A percentile compares a stretch with the other conserved stretches of the same genome.
Evolutionary conservation across 345 rosid species (phyloP).

Genomic region (Brassica carinata): DNA sequence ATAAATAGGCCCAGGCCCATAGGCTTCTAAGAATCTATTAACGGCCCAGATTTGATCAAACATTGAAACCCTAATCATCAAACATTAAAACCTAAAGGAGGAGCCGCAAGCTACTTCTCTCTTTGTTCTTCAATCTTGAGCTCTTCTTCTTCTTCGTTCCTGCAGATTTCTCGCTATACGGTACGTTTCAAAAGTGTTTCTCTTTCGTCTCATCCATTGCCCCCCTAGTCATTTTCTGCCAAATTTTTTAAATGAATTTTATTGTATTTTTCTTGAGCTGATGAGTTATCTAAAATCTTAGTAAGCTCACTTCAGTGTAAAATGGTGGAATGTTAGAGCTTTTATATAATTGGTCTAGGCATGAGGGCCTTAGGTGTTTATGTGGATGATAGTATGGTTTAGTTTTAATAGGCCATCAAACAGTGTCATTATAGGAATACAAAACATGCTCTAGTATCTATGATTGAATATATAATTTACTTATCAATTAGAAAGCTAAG

Average conservation of each 20-base stretch:
- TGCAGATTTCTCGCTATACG: conserved; percentile 21
- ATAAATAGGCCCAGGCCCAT: conserved; percentile 2
- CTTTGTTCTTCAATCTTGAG: background rate
- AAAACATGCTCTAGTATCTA: background rate
- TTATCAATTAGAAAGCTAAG: background rate
- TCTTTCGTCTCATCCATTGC: background rate
- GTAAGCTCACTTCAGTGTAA: background rate
- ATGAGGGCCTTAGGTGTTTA: background rate
- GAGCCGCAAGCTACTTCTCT: conserved; percentile 35
- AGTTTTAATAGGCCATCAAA: background rate
- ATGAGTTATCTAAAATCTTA: background rate
- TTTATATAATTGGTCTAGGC: background rate
- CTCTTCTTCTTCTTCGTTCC: conserved; percentile 22
- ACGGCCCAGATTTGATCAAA: conserved; percentile 12
- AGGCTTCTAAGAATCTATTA: background rate
- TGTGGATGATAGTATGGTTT: background rate
- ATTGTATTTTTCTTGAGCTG: background rate
- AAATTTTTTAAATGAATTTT: no score
- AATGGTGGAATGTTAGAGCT: no score
- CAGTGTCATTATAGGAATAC: background rate
- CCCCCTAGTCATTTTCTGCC: no score
- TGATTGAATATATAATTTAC: background rate
- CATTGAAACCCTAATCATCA: conserved; percentile 35
- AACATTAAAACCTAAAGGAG: conserved; percentile 30
- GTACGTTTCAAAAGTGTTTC: conserved; percentile 13